Evolutionary conservation across 768 basidiomycete genomes (phyloP).

Genomic region (Phanerochaete carnosa): DNA sequence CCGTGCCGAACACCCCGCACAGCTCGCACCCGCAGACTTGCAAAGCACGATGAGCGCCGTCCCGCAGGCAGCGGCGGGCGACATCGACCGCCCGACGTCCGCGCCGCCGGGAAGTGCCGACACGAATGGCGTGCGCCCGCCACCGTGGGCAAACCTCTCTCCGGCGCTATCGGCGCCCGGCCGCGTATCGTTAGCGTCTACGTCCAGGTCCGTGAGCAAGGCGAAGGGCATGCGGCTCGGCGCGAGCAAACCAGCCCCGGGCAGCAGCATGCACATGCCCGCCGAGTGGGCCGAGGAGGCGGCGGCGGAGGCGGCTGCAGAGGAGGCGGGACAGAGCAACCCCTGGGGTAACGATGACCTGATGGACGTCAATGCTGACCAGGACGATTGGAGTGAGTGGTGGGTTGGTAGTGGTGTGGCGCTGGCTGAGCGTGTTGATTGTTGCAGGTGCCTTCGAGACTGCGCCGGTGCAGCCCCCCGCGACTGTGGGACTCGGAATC

Average conservation of each 20-base stretch:
- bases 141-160: slow-evolving; percentile 4
- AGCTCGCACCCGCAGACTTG: slow-evolving; percentile 73
- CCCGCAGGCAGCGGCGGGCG: slow-evolving; percentile 24
- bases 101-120: slow-evolving; percentile 34
- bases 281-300: slow-evolving; percentile 59
- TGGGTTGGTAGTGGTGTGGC: neutral
- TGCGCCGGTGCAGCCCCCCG: slow-evolving; percentile 23
- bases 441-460: slow-evolving; percentile 31
- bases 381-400: slow-evolving; percentile 88
- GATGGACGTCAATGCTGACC: slow-evolving; percentile 91
- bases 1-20: neutral
- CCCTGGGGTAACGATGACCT: slow-evolving; percentile 78
- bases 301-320: slow-evolving; percentile 38
- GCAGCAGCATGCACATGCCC: slow-evolving; percentile 29
- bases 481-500: slow-evolving; percentile 7
- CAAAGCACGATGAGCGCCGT: slow-evolving; percentile 56
- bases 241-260: slow-evolving; percentile 38
- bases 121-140: slow-evolving; percentile 8
- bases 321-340: slow-evolving; percentile 29
- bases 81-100: slow-evolving; percentile 39
- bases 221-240: slow-evolving; percentile 71
- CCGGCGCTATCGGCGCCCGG: slow-evolving; percentile 23
- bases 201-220: slow-evolving; percentile 25
- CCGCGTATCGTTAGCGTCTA: slow-evolving; percentile 25
- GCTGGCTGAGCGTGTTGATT: neutral